Conservation (phyloP, 208 protist genomes). For the Trypanosoma scelopori region DNA sequence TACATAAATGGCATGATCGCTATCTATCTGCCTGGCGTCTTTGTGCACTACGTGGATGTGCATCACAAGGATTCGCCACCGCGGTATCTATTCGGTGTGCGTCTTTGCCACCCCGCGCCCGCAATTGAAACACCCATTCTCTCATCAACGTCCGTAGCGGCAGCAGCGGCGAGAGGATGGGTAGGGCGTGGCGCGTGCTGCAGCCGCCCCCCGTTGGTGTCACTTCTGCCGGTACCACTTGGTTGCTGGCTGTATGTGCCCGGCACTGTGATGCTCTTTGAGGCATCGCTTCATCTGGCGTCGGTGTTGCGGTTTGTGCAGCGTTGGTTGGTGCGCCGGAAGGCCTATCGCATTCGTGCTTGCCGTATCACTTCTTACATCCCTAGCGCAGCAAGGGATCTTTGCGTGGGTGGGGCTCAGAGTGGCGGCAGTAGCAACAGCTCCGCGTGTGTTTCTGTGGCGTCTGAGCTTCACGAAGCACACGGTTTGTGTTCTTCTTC, state of each 20-base stretch:
- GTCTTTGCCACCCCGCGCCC: neutral
- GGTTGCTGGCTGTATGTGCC: conserved; percentile 20
- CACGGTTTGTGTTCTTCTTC: no score
- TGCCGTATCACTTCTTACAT: no score
- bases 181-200: no score
- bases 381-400: no score
- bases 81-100: conserved; percentile 28
- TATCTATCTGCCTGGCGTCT: conserved; percentile 24
- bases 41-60: conserved; percentile 27
- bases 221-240: conserved; percentile 8
- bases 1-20: conserved; percentile 27
- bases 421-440: no score
- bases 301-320: conserved; percentile 15
- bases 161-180: no score
- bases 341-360: conserved; percentile 2
- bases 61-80: conserved; percentile 25
- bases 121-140: neutral
- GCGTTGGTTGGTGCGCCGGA: neutral
- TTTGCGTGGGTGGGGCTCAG: no score
- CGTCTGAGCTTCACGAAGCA: no score
- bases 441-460: no score
- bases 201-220: neutral
- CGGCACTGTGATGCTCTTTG: conserved; percentile 14
- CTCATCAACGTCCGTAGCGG: no score
- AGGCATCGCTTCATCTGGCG: conserved; percentile 2